Evolutionary conservation across 2,329 filamentous ascomycete genomes (phyloP).

Genomic region (Colletotrichum higginsianum): DNA sequence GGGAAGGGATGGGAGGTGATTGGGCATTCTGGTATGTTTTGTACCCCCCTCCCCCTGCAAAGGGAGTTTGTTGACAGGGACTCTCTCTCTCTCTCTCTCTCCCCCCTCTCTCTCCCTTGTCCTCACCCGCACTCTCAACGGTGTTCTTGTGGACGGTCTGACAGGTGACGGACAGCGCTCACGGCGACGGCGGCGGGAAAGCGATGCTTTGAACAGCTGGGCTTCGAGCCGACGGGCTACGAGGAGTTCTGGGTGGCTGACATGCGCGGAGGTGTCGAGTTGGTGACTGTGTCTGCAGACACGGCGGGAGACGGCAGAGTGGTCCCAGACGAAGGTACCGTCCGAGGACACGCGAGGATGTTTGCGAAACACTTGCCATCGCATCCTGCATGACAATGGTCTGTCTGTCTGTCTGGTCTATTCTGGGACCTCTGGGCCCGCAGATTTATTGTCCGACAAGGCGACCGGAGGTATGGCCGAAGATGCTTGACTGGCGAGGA

Average conservation of each 20-base stretch:
- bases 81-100: no score
- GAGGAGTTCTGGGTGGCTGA: slow-evolving; percentile 46
- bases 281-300: slow-evolving; percentile 26
- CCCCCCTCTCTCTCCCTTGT: no score
- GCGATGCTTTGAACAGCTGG: slow-evolving; percentile 48
- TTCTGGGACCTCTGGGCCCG: not conserved
- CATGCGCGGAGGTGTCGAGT: not conserved
- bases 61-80: no score
- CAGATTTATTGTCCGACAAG: not conserved
- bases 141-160: not conserved
- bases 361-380: slow-evolving; percentile 12
- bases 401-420: not conserved
- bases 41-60: not conserved
- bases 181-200: slow-evolving; percentile 49
- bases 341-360: slow-evolving; percentile 39
- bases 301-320: not conserved
- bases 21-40: slow-evolving; percentile 48
- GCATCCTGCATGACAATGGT: not conserved
- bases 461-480: slow-evolving; percentile 10
- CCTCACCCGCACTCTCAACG: not conserved
- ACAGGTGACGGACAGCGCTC: slow-evolving; percentile 45
- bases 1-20: slow-evolving; percentile 45
- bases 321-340: not conserved
- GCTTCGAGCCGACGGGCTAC: slow-evolving; percentile 50
- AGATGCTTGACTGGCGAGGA: no score